phyloP scores from a whole-genome alignment of 2,329 filamentous ascomycete genomes.

The Colletotrichum phormii region DNA sequence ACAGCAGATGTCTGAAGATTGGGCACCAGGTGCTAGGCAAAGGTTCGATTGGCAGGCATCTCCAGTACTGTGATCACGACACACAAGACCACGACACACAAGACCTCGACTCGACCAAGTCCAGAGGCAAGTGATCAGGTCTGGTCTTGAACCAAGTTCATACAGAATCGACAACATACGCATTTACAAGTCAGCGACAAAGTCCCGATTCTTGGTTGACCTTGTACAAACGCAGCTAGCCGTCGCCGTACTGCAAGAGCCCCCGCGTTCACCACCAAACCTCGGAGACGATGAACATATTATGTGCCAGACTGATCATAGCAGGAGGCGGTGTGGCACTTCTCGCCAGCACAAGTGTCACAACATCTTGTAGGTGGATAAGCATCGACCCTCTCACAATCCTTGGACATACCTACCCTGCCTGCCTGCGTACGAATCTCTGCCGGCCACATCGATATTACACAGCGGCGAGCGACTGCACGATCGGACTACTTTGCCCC shows the following conservation, averaged over 20 bases:
- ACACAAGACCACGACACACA: neutral
- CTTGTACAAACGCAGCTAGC: slow-evolving; percentile 8
- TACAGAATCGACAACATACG: neutral
- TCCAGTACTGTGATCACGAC: neutral
- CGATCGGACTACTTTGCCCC: slow-evolving; percentile 32
- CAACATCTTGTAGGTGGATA: neutral
- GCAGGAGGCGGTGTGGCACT: slow-evolving; percentile 25
- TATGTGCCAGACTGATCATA: neutral
- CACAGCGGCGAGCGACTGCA: slow-evolving; percentile 19
- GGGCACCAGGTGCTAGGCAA: neutral
- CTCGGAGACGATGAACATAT: neutral
- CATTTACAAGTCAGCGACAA: neutral
- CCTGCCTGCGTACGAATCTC: neutral
- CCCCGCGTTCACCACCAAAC: neutral
- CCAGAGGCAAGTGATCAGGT: neutral
- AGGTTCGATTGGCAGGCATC: neutral
- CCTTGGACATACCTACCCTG: neutral
- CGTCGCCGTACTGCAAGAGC: slow-evolving; percentile 14
- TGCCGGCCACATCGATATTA: slow-evolving; percentile 12
- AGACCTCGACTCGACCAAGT: neutral
- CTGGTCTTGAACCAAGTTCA: neutral
- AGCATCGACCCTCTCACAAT: neutral
- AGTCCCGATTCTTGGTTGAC: neutral
- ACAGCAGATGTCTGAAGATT: neutral
- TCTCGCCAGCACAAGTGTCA: slow-evolving; percentile 25